Conservation (phyloP, 495 filamentous ascomycete genomes). For the Oidiodendron maius region DNA sequence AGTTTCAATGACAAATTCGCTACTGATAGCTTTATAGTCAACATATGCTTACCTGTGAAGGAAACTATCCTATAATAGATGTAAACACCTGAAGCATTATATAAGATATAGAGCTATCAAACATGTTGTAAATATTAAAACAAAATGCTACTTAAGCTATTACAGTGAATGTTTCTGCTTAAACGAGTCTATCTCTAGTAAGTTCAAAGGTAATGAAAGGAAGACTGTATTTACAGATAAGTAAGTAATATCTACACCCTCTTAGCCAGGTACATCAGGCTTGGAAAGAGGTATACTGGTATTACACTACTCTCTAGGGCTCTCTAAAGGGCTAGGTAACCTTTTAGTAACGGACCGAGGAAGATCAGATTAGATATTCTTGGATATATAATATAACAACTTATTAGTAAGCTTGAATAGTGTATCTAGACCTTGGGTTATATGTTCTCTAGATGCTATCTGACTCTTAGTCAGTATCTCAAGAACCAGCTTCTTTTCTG, state of each 20-base stretch:
- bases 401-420: conserved; percentile 2
- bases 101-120: neutral
- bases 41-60: neutral
- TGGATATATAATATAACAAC: neutral
- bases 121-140: neutral
- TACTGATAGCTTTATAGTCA: neutral
- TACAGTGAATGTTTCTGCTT: neutral
- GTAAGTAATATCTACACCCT: neutral
- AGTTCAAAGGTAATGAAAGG: neutral
- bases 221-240: neutral
- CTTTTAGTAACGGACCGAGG: neutral
- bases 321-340: neutral
- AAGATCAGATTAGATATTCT: neutral
- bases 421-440: conserved; percentile 1
- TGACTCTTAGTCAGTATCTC: conserved; percentile 33
- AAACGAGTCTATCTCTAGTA: neutral
- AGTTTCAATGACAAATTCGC: neutral
- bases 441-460: conserved; percentile 2
- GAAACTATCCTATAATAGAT: neutral
- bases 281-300: neutral
- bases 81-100: neutral
- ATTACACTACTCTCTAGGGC: neutral
- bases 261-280: neutral
- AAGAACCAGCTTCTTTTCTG: conserved; percentile 8
- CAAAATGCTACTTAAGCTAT: neutral